Evolutionary conservation across 331 rosid genomes (phyloP).

Genomic region (Dryas integrifolia): DNA sequence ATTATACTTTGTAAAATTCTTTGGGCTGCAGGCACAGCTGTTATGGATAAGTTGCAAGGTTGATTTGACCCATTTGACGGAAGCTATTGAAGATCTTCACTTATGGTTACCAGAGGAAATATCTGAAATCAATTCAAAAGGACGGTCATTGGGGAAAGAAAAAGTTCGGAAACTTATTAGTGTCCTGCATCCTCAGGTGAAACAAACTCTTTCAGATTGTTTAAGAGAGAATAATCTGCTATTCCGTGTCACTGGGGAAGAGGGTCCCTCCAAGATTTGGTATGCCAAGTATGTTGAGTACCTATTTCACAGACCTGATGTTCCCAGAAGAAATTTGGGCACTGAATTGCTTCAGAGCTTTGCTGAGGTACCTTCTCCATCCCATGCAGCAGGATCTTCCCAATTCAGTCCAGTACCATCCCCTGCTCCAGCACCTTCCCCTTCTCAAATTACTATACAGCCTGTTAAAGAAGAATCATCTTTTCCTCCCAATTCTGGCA

Average conservation of each 20-base stretch:
- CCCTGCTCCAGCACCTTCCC: conserved; percentile 26
- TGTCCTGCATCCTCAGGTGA: conserved; percentile 48
- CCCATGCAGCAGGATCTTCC: conserved; percentile 34
- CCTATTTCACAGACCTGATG: conserved; percentile 32
- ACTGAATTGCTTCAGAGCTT: conserved; percentile 27
- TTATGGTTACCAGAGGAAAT: conserved; percentile 43
- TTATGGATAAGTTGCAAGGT: conserved; percentile 58
- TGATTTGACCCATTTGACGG: conserved; percentile 52
- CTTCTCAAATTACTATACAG: conserved; percentile 20
- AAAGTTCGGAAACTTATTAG: conserved; percentile 42
- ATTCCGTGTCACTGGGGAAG: conserved; percentile 47
- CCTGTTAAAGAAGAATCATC: conserved; percentile 16
- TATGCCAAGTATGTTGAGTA: conserved; percentile 35
- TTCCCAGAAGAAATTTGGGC: conserved; percentile 59
- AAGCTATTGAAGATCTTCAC: conserved; percentile 38
- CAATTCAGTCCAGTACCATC: conserved; percentile 30
- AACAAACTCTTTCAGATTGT: conserved; percentile 58
- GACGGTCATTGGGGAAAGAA: conserved; percentile 37
- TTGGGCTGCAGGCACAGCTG: conserved; percentile 60
- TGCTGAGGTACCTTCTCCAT: conserved; percentile 30
- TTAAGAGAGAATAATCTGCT: conserved; percentile 43
- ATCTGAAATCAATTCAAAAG: conserved; percentile 32
- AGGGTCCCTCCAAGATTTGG: conserved; percentile 47
- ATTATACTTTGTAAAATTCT: conserved; percentile 35
- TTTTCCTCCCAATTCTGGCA: conserved; percentile 5